A percentile compares a stretch with the other conserved stretches of the same genome.
Evolutionary conservation across 2,329 filamentous ascomycete genomes (phyloP).

Genomic region (Colletotrichum sp.): DNA sequence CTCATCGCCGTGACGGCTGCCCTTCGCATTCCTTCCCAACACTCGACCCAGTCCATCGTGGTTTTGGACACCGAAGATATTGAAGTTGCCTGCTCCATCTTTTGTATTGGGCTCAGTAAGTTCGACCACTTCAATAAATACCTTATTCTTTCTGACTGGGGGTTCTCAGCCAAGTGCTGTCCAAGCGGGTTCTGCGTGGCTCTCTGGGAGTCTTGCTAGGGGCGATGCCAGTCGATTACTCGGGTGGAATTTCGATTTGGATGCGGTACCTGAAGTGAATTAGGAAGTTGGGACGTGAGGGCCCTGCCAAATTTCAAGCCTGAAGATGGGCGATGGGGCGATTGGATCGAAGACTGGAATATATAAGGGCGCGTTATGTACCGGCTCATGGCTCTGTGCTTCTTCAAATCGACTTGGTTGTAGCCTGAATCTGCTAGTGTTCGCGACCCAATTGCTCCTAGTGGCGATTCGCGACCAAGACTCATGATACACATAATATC

Average conservation of each 20-base stretch:
- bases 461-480: not conserved
- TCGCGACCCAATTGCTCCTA: not conserved
- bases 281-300: not conserved
- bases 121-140: accelerated
- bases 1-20: not conserved
- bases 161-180: not conserved
- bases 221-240: not conserved
- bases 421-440: not conserved
- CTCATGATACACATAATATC: not conserved
- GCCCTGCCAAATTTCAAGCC: not conserved
- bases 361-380: not conserved
- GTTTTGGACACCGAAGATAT: not conserved
- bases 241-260: not conserved
- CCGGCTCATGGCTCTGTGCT: not conserved
- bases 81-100: not conserved
- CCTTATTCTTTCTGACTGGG: not conserved
- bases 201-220: not conserved
- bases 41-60: not conserved
- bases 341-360: not conserved
- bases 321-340: too few species aligned
- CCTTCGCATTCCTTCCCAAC: not conserved
- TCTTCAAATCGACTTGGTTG: not conserved
- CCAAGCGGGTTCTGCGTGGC: not conserved
- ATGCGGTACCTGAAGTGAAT: not conserved
- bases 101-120: not conserved